A percentile compares a stretch with the other conserved stretches of the same genome.
Evolutionary conservation across 441 rosid genomes (phyloP).

Genomic region (Brassica balearica): DNA sequence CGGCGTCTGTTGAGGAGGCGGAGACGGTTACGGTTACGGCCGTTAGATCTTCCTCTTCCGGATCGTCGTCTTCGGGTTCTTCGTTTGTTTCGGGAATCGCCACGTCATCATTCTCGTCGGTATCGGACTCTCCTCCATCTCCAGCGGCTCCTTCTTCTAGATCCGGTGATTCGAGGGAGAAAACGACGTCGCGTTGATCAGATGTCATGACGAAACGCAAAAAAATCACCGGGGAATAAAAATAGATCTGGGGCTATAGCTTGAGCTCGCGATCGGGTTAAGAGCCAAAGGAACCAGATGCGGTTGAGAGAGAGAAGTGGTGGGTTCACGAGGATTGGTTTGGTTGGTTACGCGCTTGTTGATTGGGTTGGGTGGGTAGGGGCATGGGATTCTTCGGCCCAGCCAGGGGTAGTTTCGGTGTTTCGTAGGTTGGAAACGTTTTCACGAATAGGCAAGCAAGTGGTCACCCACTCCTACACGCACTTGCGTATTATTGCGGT

Average conservation of each 20-base stretch:
- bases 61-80: conserved; percentile 56
- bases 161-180: conserved; percentile 65
- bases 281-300: conserved; percentile 26
- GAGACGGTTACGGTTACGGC: conserved; percentile 19
- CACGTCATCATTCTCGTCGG: conserved; percentile 60
- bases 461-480: conserved; percentile 36
- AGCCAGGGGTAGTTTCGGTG: conserved; percentile 44
- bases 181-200: conserved; percentile 63
- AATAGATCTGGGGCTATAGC: conserved; percentile 50
- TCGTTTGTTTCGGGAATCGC: conserved; percentile 52
- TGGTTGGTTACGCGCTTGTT: conserved; percentile 43
- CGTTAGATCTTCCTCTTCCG: conserved; percentile 54
- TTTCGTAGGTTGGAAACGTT: conserved; percentile 11
- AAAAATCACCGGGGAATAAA: conserved; percentile 32
- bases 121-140: conserved; percentile 46
- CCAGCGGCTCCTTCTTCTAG: conserved; percentile 52
- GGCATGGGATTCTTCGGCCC: conserved; percentile 41
- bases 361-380: conserved; percentile 36
- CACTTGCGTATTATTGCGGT: conserved; percentile 28
- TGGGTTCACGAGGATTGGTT: conserved; percentile 53
- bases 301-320: conserved; percentile 13
- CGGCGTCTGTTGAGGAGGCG: conserved; percentile 47
- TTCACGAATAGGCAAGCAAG: conserved; percentile 26
- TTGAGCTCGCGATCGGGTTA: conserved; percentile 29
- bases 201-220: conserved; percentile 35